Percentiles rank a stretch among this genome's conserved stretches.
These are phyloP conservation scores for Dichotomopilus funicola DNA, from an alignment of 2,329 filamentous ascomycete species.

Conservation along the genomic window DNA sequence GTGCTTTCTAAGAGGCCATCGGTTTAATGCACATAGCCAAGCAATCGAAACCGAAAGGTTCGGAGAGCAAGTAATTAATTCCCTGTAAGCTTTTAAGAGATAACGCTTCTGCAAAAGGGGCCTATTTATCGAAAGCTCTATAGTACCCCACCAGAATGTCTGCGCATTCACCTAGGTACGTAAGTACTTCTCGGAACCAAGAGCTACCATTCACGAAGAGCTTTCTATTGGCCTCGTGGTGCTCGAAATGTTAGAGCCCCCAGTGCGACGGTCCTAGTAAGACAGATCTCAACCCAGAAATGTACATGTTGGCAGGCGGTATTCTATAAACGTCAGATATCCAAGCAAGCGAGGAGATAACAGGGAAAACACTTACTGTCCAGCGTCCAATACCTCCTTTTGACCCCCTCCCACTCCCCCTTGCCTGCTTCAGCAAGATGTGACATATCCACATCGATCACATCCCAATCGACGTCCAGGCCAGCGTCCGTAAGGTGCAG, in stretches of 20 bases:
- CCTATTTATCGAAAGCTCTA: too few relatives aligned
- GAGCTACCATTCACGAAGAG: not conserved
- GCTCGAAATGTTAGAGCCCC: not conserved
- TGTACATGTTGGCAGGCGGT: constrained; percentile 66
- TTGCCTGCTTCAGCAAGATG: constrained; percentile 58
- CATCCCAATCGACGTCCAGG: constrained; percentile 81
- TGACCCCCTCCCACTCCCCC: constrained; percentile 82
- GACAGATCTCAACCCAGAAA: constrained; percentile 46
- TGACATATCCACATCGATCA: constrained; percentile 63
- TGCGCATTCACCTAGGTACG: too few relatives aligned
- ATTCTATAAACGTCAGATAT: constrained; percentile 43
- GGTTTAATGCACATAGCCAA: too few relatives aligned
- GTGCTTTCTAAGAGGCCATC: too few relatives aligned
- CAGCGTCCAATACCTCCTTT: constrained; percentile 83
- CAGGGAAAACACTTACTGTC: constrained; percentile 47
- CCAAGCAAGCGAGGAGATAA: not conserved
- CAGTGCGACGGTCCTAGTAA: not conserved
- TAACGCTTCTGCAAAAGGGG: too few relatives aligned
- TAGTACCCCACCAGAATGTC: too few relatives aligned
- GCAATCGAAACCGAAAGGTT: too few relatives aligned
- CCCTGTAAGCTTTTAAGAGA: too few relatives aligned
- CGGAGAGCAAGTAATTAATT: too few relatives aligned
- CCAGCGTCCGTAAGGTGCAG: constrained; percentile 86
- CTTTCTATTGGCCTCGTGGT: not conserved
- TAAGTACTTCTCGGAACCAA: too few relatives aligned